These are phyloP conservation scores for Globisporangium polare DNA, from an alignment of 352 stramenopile genomes.

Conservation along the genomic window DNA sequence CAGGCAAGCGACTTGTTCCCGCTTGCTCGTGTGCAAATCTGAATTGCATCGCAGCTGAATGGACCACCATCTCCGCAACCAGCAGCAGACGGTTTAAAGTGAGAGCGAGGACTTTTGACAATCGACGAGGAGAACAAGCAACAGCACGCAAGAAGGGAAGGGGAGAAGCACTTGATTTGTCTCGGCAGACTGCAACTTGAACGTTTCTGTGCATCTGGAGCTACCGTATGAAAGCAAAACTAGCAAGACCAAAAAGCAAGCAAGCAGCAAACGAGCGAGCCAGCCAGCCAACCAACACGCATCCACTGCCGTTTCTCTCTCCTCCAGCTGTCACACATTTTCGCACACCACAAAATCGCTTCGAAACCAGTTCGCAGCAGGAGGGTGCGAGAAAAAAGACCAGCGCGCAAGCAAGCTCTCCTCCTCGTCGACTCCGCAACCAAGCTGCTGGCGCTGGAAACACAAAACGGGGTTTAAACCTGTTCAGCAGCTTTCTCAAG, in stretches of 20 bases:
- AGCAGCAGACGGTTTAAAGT: background rate
- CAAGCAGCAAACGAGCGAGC: too few relatives aligned
- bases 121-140: background rate
- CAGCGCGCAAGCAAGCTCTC: background rate
- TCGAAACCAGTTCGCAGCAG: background rate
- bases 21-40: background rate
- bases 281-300: background rate
- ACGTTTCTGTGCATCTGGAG: background rate
- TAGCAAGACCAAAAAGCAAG: too few relatives aligned
- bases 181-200: too few relatives aligned
- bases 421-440: too few relatives aligned
- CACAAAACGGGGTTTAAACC: too few relatives aligned
- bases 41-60: background rate
- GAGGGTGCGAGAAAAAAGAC: background rate
- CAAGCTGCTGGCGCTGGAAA: too few relatives aligned
- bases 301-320: too few relatives aligned
- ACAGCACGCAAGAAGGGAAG: background rate
- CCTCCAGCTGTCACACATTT: slow-evolving; percentile 3
- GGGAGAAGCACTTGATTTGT: slow-evolving; percentile 9
- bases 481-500: too few relatives aligned
- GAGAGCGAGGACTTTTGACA: background rate
- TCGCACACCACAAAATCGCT: background rate
- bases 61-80: background rate
- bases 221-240: background rate
- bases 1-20: too few relatives aligned